A percentile compares a stretch with the other conserved stretches of the same genome.
These are phyloP conservation scores for Phialocephala sp. DNA, from an alignment of 2,329 filamentous ascomycete genomes.

Conservation along the genomic window DNA sequence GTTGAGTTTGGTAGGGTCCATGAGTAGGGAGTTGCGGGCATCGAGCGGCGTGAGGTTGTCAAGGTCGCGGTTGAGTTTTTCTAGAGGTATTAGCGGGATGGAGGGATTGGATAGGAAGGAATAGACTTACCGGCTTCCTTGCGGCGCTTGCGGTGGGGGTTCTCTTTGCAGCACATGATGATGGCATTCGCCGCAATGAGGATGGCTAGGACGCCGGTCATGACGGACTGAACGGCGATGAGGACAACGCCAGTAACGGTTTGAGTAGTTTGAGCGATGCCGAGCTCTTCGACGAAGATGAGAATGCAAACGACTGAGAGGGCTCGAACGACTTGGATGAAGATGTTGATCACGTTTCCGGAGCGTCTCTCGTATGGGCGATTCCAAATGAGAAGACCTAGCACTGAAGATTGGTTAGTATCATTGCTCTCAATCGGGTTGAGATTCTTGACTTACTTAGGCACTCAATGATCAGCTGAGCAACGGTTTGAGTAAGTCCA, in stretches of 20 bases:
- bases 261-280: slow-evolving; percentile 88
- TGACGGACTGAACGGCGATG: slow-evolving; percentile 84
- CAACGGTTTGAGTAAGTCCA: slow-evolving; percentile 79
- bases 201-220: slow-evolving; percentile 84
- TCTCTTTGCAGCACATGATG: slow-evolving; percentile 80
- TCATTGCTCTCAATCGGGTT: neutral
- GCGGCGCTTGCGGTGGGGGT: slow-evolving; percentile 86
- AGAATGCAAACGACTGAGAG: slow-evolving; percentile 88
- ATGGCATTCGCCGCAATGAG: slow-evolving; percentile 90
- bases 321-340: slow-evolving; percentile 87
- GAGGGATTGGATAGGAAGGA: slow-evolving; percentile 22
- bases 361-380: slow-evolving; percentile 87
- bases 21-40: slow-evolving; percentile 81
- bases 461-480: slow-evolving; percentile 81
- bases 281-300: slow-evolving; percentile 92
- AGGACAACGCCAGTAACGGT: slow-evolving; percentile 92
- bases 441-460: slow-evolving; percentile 47
- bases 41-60: slow-evolving; percentile 88
- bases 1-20: slow-evolving; percentile 36
- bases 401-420: slow-evolving; percentile 54
- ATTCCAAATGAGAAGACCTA: slow-evolving; percentile 80
- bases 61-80: slow-evolving; percentile 76
- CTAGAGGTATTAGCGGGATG: slow-evolving; percentile 48
- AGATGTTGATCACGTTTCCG: slow-evolving; percentile 90
- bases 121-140: slow-evolving; percentile 82